Evolutionary conservation across 2,329 filamentous ascomycete genomes (phyloP), one percentile per base, ranked within the genome.

Genomic region (Ophiostoma ips): DNA sequence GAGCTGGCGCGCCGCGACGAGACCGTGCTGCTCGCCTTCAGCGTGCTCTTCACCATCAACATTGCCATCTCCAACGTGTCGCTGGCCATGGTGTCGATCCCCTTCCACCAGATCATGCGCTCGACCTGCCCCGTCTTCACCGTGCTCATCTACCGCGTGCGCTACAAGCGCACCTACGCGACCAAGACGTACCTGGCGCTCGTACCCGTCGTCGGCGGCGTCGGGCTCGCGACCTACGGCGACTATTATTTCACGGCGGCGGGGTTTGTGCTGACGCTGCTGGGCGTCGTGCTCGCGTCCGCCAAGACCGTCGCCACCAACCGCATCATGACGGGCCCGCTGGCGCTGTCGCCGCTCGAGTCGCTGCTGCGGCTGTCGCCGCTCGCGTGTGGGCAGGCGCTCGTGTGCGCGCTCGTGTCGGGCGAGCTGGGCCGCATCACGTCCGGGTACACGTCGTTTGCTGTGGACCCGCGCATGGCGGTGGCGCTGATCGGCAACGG

Each of bases 101-200:
- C 78, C 2, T 81, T 81, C 62, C 79, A 81, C 62, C 77, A 81
- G 61, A 76, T 79, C 52, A 72, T 81, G 62, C 72, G 77, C 55
- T 78, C 77, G 53, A 75, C 76, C 18, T 75, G 71, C 53, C 77
- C 78, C 28, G 70, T 80, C 57, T 77, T 80, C 60, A 79, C 77
- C 48, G 73, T 80, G 50, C 61, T 77, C 55, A 77, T 81, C 60
- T 79, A 77, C 66, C 72, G 74, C 48, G 58, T 75, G 47, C 70
- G 70, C 59, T 79, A 75, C 60, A 62, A 66, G 53, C 72, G 75
- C 49, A 71, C 68, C 16, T 81, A 80, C 62, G 69, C 72, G 52
- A 67, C 59, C 31, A 65, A 70, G 56, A 80, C 77, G 13, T 81
- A 81, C 60, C 60, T 79, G 24, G 76, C 77, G 15, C 71, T 81